These are phyloP conservation scores for Hirschfeldia incana DNA, from an alignment of 345 rosid genomes.

Conservation along the genomic window DNA sequence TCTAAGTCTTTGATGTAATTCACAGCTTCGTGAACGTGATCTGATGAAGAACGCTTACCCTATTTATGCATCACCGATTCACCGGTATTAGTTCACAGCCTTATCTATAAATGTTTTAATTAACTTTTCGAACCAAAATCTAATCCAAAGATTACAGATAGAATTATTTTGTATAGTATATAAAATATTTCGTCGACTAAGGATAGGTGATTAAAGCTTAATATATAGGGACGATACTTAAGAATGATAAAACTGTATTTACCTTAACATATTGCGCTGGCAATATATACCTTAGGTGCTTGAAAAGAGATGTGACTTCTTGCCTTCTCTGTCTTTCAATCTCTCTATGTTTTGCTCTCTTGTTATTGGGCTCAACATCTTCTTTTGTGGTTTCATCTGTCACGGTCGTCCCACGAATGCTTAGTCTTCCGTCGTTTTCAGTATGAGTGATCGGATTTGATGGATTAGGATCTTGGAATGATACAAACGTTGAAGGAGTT, in stretches of 20 bases:
- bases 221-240: neutral
- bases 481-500: constrained; percentile 18
- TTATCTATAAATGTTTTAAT: neutral
- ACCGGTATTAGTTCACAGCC: neutral
- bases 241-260: neutral
- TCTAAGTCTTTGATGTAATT: constrained; percentile 34
- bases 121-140: neutral
- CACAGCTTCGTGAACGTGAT: constrained; percentile 26
- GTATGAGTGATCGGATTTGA: neutral
- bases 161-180: neutral
- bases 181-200: neutral
- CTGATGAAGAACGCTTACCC: constrained; percentile 37
- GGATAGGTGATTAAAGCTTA: neutral
- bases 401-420: neutral
- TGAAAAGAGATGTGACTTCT: constrained; percentile 26
- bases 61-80: constrained; percentile 2
- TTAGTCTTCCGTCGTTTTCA: neutral
- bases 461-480: constrained; percentile 24
- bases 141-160: neutral
- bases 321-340: constrained; percentile 33
- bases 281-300: constrained; percentile 19
- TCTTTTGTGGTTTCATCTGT: neutral
- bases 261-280: constrained; percentile 30
- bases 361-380: neutral
- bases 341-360: constrained; percentile 30